These are phyloP conservation scores for Veloboletus limbatus DNA, from an alignment of 1,284 basidiomycete species.

Conservation along the genomic window DNA sequence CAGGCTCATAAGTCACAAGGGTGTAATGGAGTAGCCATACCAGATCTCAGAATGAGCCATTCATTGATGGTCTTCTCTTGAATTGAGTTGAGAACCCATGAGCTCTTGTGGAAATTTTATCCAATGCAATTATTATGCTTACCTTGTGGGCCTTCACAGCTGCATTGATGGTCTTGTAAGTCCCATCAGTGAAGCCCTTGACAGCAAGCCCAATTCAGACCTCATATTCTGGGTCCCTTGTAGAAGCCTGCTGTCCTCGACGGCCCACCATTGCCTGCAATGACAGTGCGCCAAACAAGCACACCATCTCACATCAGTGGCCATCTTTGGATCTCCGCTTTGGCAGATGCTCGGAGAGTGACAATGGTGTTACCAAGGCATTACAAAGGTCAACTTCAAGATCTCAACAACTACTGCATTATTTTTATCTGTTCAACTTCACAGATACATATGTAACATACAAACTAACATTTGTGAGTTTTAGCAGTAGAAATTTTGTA, in stretches of 20 bases:
- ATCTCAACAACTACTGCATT: neutral
- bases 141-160: neutral
- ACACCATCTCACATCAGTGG: too few relatives aligned
- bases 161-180: neutral
- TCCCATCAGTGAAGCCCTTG: neutral
- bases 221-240: constrained; percentile 1
- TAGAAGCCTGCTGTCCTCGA: constrained; percentile 4
- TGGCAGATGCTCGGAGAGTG: neutral
- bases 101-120: too few relatives aligned
- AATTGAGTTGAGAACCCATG: too few relatives aligned
- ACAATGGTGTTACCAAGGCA: too few relatives aligned
- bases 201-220: neutral
- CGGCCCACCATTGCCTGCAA: neutral
- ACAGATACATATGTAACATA: neutral
- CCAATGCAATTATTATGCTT: too few relatives aligned
- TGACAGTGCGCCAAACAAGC: too few relatives aligned
- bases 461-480: too few relatives aligned
- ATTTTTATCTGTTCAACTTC: constrained; percentile 1
- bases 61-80: too few relatives aligned
- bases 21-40: too few relatives aligned
- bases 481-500: too few relatives aligned
- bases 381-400: neutral
- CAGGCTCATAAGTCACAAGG: too few relatives aligned
- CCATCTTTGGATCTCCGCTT: neutral
- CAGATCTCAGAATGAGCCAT: too few relatives aligned